Conservation (phyloP, 768 basidiomycete genomes). For the Boletus subparvulus region DNA sequence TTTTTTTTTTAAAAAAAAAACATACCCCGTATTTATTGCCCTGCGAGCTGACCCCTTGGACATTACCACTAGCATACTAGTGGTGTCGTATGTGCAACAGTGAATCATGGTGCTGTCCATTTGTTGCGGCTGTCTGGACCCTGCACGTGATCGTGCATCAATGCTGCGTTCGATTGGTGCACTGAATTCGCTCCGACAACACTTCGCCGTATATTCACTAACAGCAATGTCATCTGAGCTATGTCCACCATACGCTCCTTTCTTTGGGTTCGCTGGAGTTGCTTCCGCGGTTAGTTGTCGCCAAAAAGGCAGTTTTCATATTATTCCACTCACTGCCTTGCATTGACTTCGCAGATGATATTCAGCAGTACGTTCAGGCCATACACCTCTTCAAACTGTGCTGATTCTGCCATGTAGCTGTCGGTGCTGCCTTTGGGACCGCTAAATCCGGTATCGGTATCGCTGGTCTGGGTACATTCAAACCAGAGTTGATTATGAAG, state of each 20-base stretch:
- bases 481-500: slow-evolving; percentile 98
- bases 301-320: not conserved
- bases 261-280: slow-evolving; percentile 98
- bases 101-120: too few relatives aligned
- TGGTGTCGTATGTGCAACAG: too few relatives aligned
- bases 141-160: slow-evolving; percentile 8
- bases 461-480: slow-evolving; percentile 89
- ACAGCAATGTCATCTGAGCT: slow-evolving; percentile 47
- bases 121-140: too few relatives aligned
- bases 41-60: too few relatives aligned
- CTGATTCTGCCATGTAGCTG: slow-evolving; percentile 46
- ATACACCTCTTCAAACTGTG: slow-evolving; percentile 1
- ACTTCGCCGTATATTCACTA: not conserved
- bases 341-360: slow-evolving; percentile 69
- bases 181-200: not conserved
- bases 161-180: not conserved
- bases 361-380: slow-evolving; percentile 77
- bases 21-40: not conserved
- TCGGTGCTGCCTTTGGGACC: slow-evolving; percentile 95
- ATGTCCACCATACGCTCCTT: slow-evolving; percentile 93
- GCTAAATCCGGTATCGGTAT: slow-evolving; percentile 97
- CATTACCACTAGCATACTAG: too few relatives aligned
- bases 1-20: too few relatives aligned
- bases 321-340: slow-evolving; percentile 7
- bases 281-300: slow-evolving; percentile 75